phyloP scores from a whole-genome alignment of 2,329 filamentous ascomycete genomes.

The Fusarium oligoseptatum region DNA sequence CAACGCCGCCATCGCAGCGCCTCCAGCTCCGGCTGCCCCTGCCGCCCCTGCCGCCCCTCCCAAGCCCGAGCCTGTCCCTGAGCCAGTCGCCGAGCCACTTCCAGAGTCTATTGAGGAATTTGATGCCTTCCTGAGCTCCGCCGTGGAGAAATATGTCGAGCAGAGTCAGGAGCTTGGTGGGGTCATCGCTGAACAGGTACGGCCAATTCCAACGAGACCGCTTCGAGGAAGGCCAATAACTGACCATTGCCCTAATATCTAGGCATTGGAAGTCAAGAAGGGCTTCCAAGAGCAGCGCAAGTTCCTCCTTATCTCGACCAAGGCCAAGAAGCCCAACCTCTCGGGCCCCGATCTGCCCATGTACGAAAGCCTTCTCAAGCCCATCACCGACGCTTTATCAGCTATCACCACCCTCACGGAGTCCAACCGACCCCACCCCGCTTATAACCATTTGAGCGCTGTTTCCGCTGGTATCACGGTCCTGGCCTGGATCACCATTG shows the following conservation, averaged over 20 bases:
- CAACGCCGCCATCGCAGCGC: slow-evolving; percentile 49
- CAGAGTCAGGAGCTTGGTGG: slow-evolving; percentile 84
- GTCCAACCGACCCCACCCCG: slow-evolving; percentile 78
- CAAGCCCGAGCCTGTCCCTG: slow-evolving; percentile 49
- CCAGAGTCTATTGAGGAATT: slow-evolving; percentile 90
- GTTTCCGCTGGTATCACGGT: slow-evolving; percentile 92
- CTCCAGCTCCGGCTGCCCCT: slow-evolving; percentile 45
- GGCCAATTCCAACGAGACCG: slow-evolving; percentile 29
- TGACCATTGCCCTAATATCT: neutral
- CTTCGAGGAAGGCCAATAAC: neutral
- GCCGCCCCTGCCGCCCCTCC: slow-evolving; percentile 55
- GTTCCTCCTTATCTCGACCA: slow-evolving; percentile 89
- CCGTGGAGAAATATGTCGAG: slow-evolving; percentile 83
- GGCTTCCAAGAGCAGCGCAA: slow-evolving; percentile 88
- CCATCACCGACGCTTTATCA: slow-evolving; percentile 85
- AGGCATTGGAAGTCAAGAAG: slow-evolving; percentile 67
- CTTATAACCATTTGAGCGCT: slow-evolving; percentile 86
- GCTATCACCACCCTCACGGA: slow-evolving; percentile 86
- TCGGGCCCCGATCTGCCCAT: slow-evolving; percentile 69
- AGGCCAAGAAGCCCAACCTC: slow-evolving; percentile 91
- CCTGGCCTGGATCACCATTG: slow-evolving; percentile 90
- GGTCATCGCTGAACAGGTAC: slow-evolving; percentile 83
- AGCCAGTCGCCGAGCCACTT: slow-evolving; percentile 65
- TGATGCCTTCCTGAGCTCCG: slow-evolving; percentile 79
- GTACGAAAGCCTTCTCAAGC: slow-evolving; percentile 84